These are phyloP conservation scores for Trichoderma endophyticum DNA, from an alignment of 2,329 filamentous ascomycete genomes.

Conservation along the genomic window DNA sequence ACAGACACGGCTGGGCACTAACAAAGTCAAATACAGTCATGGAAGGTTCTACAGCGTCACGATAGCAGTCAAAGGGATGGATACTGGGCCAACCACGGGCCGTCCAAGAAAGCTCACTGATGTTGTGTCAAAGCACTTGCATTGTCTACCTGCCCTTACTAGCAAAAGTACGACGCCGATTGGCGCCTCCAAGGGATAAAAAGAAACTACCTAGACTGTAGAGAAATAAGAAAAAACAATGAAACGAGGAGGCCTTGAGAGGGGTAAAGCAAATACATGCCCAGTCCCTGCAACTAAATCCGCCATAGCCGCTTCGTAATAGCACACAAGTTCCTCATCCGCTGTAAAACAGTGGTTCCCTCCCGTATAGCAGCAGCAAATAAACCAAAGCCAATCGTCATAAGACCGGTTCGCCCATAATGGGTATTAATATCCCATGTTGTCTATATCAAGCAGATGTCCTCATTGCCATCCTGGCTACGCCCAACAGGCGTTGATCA, in stretches of 20 bases:
- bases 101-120: not conserved
- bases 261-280: not conserved
- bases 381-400: conserved; percentile 8
- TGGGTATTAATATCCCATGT: conserved; percentile 6
- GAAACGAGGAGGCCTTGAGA: not conserved
- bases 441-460: conserved; percentile 16
- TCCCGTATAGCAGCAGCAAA: not conserved
- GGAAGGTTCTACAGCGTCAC: not conserved
- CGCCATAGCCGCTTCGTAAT: not conserved
- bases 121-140: not conserved
- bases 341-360: not conserved
- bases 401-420: conserved; percentile 13
- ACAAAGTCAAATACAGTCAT: not conserved
- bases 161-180: not conserved
- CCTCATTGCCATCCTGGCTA: not conserved
- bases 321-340: not conserved
- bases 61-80: not conserved
- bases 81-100: not conserved
- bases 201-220: not conserved
- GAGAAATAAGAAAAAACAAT: not conserved
- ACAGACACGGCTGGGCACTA: not conserved
- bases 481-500: not conserved
- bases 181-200: not conserved
- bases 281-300: not conserved
- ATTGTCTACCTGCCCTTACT: conserved; percentile 3